Conservation (phyloP, 306 rosid species). For the Vigna mungo region DNA sequence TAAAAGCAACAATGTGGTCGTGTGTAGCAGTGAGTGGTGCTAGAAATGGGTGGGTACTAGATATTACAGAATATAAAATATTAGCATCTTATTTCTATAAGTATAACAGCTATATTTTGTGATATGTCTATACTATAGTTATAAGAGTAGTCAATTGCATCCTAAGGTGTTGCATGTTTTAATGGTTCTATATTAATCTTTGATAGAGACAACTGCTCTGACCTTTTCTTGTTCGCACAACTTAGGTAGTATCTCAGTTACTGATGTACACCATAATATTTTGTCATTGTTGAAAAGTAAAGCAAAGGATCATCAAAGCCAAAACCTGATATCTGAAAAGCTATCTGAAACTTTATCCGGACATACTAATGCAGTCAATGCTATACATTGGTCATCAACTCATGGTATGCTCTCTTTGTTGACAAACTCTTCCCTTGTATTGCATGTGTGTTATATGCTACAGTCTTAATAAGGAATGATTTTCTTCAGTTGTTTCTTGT, state of each 20-base stretch:
- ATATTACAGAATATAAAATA: no score
- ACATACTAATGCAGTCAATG: constrained; percentile 77
- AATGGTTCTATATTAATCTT: not conserved
- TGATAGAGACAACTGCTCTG: constrained; percentile 12
- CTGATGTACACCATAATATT: constrained; percentile 58
- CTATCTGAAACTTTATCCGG: constrained; percentile 56
- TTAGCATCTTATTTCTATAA: not conserved
- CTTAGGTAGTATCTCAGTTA: constrained; percentile 68
- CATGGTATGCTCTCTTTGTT: constrained; percentile 59
- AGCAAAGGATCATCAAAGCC: constrained; percentile 47
- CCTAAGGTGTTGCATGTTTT: constrained; percentile 14
- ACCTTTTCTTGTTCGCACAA: constrained; percentile 45
- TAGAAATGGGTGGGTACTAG: not conserved
- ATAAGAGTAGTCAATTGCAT: no score
- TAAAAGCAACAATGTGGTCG: not conserved
- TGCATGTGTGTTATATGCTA: constrained; percentile 19
- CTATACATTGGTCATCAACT: constrained; percentile 81
- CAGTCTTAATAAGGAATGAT: not conserved
- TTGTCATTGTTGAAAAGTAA: constrained; percentile 63
- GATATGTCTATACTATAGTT: not conserved
- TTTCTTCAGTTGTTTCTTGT: constrained; percentile 22
- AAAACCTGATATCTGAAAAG: constrained; percentile 51
- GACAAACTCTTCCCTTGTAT: constrained; percentile 20
- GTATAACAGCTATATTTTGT: no score
- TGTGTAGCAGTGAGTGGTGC: not conserved